These are phyloP conservation scores for Crataegus laevigata DNA, from an alignment of 306 rosid genomes.

Conservation along the genomic window DNA sequence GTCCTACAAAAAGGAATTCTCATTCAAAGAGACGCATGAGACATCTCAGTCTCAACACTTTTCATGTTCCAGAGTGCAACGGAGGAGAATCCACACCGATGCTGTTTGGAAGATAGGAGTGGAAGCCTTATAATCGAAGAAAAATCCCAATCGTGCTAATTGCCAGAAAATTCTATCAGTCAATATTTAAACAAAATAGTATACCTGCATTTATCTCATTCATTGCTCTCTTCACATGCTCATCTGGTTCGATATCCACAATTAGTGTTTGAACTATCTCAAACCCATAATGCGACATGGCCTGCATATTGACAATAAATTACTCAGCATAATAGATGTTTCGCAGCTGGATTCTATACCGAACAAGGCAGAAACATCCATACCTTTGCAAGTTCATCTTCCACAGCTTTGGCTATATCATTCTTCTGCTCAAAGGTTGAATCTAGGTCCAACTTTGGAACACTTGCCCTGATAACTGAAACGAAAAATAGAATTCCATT, in stretches of 20 bases:
- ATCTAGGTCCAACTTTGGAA: constrained; percentile 49
- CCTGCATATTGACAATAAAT: constrained; percentile 22
- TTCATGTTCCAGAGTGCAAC: not conserved
- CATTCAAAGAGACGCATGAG: not conserved
- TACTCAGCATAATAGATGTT: not conserved
- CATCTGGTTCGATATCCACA: constrained; percentile 51
- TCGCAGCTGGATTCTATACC: not conserved
- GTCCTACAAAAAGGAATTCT: not conserved
- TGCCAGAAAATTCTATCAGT: not conserved
- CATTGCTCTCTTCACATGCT: constrained; percentile 48
- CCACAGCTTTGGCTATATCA: constrained; percentile 49
- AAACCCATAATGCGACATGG: constrained; percentile 48
- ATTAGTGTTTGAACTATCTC: constrained; percentile 51
- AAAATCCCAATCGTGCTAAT: not conserved
- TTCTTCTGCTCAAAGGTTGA: constrained; percentile 53
- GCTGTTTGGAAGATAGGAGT: not conserved
- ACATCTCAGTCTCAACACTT: not conserved
- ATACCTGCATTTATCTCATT: constrained; percentile 53
- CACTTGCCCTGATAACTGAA: constrained; percentile 51
- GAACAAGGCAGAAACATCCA: not conserved
- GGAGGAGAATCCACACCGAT: not conserved
- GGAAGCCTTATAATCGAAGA: not conserved
- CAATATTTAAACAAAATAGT: not conserved
- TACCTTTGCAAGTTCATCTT: constrained; percentile 49
- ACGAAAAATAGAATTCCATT: not conserved